Conservation (phyloP, 495 filamentous ascomycete genomes). For the Amniculicola lignicola region DNA sequence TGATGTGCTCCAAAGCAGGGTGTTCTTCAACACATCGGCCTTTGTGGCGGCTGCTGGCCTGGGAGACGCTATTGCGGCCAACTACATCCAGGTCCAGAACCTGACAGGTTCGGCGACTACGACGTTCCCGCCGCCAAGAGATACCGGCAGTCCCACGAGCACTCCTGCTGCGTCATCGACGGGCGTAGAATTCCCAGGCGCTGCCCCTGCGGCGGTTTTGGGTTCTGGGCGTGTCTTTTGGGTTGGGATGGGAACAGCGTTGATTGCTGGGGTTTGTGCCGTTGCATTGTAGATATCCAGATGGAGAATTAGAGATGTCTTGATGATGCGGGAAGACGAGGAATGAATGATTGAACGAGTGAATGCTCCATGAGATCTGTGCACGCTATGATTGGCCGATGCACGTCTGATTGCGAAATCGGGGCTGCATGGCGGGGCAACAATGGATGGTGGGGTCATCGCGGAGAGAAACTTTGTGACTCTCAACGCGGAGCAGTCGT, state of each 20-base stretch:
- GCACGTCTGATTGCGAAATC: constrained; percentile 17
- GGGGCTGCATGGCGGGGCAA: constrained; percentile 18
- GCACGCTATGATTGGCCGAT: constrained; percentile 3
- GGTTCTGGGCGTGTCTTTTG: constrained; percentile 4
- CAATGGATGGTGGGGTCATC: background rate
- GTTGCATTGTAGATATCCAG: constrained; percentile 10
- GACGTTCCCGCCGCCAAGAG: constrained; percentile 29
- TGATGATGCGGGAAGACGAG: no score
- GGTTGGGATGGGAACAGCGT: constrained; percentile 2
- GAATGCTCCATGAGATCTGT: background rate
- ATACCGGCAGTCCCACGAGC: constrained; percentile 9
- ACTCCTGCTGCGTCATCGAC: background rate
- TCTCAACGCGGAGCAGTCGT: no score
- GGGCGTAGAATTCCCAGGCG: constrained; percentile 1
- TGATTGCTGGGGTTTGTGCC: constrained; percentile 10
- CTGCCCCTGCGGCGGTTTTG: background rate
- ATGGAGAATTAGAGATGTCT: no score
- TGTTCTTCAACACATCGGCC: constrained; percentile 39
- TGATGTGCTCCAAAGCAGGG: constrained; percentile 37
- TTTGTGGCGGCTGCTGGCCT: constrained; percentile 40
- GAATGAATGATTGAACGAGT: no score
- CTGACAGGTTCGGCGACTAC: constrained; percentile 35
- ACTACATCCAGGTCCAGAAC: constrained; percentile 42
- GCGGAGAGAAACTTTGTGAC: background rate
- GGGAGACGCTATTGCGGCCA: constrained; percentile 35